A percentile compares a stretch with the other conserved stretches of the same genome.
Evolutionary conservation across 768 basidiomycete species (phyloP).

Genomic region (Termitomyces heimii): DNA sequence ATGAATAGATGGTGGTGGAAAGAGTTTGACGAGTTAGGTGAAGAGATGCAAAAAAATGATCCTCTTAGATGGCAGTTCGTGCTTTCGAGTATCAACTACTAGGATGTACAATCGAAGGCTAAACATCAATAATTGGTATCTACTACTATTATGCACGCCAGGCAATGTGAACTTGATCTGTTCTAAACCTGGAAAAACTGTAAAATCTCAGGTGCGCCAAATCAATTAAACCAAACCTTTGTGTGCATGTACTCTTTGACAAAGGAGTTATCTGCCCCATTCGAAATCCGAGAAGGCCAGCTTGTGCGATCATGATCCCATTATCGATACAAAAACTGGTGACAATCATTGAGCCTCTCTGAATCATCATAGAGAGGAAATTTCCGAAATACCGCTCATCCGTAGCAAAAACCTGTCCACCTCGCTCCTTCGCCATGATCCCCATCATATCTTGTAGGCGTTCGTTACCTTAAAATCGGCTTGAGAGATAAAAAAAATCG

Average conservation of each 20-base stretch:
- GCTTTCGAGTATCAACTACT: conserved; percentile 38
- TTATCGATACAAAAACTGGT: conserved; percentile 97
- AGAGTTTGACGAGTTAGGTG: conserved; percentile 41
- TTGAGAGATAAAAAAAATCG: neutral
- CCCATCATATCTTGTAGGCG: conserved; percentile 98
- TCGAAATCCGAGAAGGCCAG: conserved; percentile 84
- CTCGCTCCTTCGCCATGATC: conserved; percentile 89
- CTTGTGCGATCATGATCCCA: conserved; percentile 99
- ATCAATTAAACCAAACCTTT: conserved; percentile 50
- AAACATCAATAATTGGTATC: neutral
- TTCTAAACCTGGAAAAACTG: conserved; percentile 65
- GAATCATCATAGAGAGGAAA: neutral
- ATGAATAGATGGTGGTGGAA: conserved; percentile 82
- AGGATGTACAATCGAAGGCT: neutral
- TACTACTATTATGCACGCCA: conserved; percentile 61
- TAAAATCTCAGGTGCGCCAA: neutral
- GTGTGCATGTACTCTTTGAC: conserved; percentile 82
- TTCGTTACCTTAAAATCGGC: conserved; percentile 62
- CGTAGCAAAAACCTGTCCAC: conserved; percentile 87
- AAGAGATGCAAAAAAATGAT: conserved; percentile 38
- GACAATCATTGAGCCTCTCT: neutral
- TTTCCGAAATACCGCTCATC: conserved; percentile 72
- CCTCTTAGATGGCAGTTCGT: conserved; percentile 46
- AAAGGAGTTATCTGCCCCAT: conserved; percentile 85
- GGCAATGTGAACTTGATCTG: conserved; percentile 87